Evolutionary conservation across 2,329 filamentous ascomycete genomes (phyloP), one percentile per base, ranked within the genome.

Genomic region (Allantophomopsis cytisporea): DNA sequence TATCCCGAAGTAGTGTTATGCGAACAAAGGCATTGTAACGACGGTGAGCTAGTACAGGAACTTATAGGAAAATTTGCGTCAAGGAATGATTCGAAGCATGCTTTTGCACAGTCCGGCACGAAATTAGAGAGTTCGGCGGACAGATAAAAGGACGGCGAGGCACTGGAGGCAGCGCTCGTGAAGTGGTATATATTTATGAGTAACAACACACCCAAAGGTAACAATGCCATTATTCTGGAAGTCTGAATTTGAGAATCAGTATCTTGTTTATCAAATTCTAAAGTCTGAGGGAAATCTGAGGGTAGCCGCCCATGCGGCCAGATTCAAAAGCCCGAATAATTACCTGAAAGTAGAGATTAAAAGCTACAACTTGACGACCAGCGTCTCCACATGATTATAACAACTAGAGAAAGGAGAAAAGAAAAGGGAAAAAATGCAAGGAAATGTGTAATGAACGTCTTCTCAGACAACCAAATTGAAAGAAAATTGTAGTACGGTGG

Each of bases 11-110:
- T 59, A 7, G 78, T 78, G 28, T 64, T 63, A 42, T 66, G 64
- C 31, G 68, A 66, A 55, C 82, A 87, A 6, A 86, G 63, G 47
- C 78, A 84, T 50, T 66, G 59, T 47, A 84, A 54, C 18, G 76
- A 65, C 10, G 68, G 63, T 12, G 60, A 59, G 28, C 57, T 52
- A 21, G 64, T 63, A 50, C 77, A 81, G 36, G 55, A 52, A 37
- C 55, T 58, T 15, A 54, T 50, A 30, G 65, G 64, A 51, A 73
- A 83, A 54, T 80, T 76, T 44, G 64, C 60, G n/a, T 57, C 54
- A 47, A 85, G 61, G 50, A 83, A 85, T 8, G 68, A 68, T 45
- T 66, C 51, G 48, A 86, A 66, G 54, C 82, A 87, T 33, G 56
- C 48, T 45, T 65, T 59, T 4, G 78, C 76, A 51, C 80, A 84